Evolutionary conservation across 345 rosid species (phyloP).

Genomic region (Syzygium aromaticum): DNA sequence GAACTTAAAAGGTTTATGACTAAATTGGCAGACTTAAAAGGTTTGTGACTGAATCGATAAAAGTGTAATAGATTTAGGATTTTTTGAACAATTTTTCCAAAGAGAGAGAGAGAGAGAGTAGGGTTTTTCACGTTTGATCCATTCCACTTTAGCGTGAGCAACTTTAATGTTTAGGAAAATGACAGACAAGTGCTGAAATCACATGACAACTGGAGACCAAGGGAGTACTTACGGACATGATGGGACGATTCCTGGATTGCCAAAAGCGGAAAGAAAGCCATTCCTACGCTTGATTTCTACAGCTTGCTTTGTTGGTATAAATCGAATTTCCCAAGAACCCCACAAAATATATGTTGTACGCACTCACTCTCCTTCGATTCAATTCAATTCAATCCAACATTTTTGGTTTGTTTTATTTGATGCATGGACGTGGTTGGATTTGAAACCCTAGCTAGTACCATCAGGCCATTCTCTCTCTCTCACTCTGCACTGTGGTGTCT

Average conservation of each 20-base stretch:
- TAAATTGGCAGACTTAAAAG: no score
- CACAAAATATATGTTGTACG: not conserved
- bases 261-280: conserved; percentile 40
- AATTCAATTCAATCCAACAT: not conserved
- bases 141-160: conserved; percentile 77
- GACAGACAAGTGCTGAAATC: conserved; percentile 45
- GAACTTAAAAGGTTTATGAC: no score
- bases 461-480: not conserved
- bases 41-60: no score
- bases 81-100: no score
- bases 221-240: conserved; percentile 20
- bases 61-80: no score
- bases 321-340: conserved; percentile 46
- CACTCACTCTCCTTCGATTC: not conserved
- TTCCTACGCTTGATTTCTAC: conserved; percentile 19
- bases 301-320: conserved; percentile 61
- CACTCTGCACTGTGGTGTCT: not conserved
- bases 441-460: not conserved
- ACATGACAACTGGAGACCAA: conserved; percentile 33
- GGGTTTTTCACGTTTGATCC: conserved; percentile 13
- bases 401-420: not conserved
- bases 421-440: not conserved
- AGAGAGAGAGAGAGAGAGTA: not conserved
- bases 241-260: conserved; percentile 69
- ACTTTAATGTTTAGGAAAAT: conserved; percentile 61